Conservation (phyloP, 2,329 filamentous ascomycete genomes). For the Claviceps quebecensis region DNA sequence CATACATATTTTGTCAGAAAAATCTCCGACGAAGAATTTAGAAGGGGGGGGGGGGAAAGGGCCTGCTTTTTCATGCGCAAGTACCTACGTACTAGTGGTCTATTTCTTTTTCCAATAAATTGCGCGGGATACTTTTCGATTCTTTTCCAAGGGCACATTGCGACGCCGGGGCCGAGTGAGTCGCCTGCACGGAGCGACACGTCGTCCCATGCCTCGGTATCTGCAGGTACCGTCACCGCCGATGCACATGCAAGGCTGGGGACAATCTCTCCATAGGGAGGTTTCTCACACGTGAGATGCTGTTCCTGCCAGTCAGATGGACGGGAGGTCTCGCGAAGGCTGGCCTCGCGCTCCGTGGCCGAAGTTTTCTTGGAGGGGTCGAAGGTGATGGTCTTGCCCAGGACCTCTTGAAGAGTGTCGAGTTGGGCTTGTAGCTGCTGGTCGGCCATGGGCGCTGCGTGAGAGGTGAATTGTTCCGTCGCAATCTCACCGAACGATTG, state of each 20-base stretch:
- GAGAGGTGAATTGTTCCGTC: not conserved
- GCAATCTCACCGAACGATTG: not conserved
- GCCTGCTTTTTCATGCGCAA: not conserved
- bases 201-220: slow-evolving; percentile 10
- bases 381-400: slow-evolving; percentile 7
- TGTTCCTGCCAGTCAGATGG: slow-evolving; percentile 1
- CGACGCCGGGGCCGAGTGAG: slow-evolving; percentile 11
- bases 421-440: slow-evolving; percentile 4
- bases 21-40: too few relatives aligned
- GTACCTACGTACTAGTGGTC: slow-evolving; percentile 24
- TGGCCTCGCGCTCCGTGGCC: not conserved
- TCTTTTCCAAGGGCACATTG: slow-evolving; percentile 37
- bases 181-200: slow-evolving; percentile 14
- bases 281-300: not conserved
- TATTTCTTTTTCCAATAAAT: slow-evolving; percentile 42
- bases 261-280: not conserved
- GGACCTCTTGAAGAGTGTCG: slow-evolving; percentile 7
- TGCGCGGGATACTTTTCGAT: slow-evolving; percentile 44
- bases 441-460: slow-evolving; percentile 2
- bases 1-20: not conserved
- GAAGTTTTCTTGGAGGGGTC: not conserved
- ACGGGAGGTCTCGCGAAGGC: not conserved
- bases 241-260: not conserved
- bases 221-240: not conserved
- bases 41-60: too few relatives aligned